A percentile compares a stretch with the other conserved stretches of the same genome.
These are phyloP conservation scores for Aegilops bicornis DNA, from an alignment of 176 grass and related monocot genomes.

Conservation along the genomic window DNA sequence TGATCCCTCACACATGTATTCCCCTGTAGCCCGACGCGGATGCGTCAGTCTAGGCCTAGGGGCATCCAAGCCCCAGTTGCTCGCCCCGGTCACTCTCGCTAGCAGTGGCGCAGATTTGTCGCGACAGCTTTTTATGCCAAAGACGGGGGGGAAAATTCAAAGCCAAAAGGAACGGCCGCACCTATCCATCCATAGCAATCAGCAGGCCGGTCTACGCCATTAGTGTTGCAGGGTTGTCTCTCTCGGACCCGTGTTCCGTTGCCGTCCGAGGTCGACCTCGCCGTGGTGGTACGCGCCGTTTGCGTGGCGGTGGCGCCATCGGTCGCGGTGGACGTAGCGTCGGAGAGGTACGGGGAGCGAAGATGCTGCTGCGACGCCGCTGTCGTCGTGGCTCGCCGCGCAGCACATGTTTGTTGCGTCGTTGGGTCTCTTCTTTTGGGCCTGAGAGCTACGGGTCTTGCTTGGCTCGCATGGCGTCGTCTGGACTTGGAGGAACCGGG, in stretches of 20 bases:
- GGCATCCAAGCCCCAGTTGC: neutral
- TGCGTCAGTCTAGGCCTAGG: neutral
- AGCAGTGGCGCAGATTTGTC: constrained; percentile 12
- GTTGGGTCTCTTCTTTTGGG: neutral
- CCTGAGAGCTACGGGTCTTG: constrained; percentile 23
- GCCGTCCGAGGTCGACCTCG: constrained; percentile 31
- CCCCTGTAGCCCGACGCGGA: constrained; percentile 35
- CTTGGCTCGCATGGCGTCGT: neutral
- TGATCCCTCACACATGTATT: constrained; percentile 7
- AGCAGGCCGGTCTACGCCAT: constrained; percentile 6
- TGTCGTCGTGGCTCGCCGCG: constrained; percentile 9
- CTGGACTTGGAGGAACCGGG: neutral
- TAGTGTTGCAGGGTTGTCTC: constrained; percentile 18
- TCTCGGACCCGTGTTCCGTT: neutral
- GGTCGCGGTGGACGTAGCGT: constrained; percentile 8
- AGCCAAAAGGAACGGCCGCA: neutral
- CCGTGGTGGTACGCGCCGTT: neutral
- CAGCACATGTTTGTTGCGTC: neutral
- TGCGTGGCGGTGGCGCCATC: constrained; percentile 28
- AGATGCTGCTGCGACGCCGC: constrained; percentile 5
- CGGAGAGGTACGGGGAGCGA: constrained; percentile 22
- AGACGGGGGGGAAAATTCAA: neutral
- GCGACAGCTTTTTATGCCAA: neutral
- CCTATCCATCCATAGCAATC: neutral
- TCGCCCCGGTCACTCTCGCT: constrained; percentile 28